These are phyloP conservation scores for Penicillium sp. DNA, from an alignment of 2,329 filamentous ascomycete species.

Conservation along the genomic window DNA sequence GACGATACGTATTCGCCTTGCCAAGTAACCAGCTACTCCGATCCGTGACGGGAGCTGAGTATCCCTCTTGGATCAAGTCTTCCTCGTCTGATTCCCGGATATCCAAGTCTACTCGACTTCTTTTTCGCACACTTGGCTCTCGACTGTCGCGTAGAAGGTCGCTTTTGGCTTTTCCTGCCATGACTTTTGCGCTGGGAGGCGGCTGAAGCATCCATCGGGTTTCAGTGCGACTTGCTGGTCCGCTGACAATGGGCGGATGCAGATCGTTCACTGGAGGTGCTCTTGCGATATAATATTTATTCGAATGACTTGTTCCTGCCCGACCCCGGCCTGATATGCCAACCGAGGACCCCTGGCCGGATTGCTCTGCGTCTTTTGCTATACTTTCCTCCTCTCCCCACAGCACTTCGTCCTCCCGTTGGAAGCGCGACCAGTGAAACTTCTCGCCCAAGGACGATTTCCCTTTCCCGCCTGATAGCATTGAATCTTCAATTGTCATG, in stretches of 20 bases:
- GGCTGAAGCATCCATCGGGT: conserved; percentile 91
- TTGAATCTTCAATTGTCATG: conserved; percentile 27
- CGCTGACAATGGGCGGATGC: conserved; percentile 78
- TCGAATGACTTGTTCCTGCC: conserved; percentile 33
- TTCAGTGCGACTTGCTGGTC: conserved; percentile 64
- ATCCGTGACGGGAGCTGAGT: conserved; percentile 5
- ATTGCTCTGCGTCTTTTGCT: conserved; percentile 25
- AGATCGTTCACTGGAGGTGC: conserved; percentile 80
- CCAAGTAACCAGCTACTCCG: not conserved
- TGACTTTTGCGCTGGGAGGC: conserved; percentile 81
- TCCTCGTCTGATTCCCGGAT: conserved; percentile 11
- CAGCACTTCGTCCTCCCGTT: conserved; percentile 81
- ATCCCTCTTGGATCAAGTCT: conserved; percentile 13
- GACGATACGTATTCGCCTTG: conserved; percentile 13
- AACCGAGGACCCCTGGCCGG: conserved; percentile 53
- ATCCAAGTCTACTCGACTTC: conserved; percentile 6
- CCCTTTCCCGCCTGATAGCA: conserved; percentile 45
- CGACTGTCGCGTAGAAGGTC: conserved; percentile 21
- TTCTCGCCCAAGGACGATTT: conserved; percentile 48
- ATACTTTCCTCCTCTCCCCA: conserved; percentile 69
- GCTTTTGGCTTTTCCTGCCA: conserved; percentile 72
- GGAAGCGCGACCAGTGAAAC: conserved; percentile 76
- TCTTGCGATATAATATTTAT: conserved; percentile 57
- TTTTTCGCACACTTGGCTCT: conserved; percentile 15
- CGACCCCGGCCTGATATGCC: conserved; percentile 40